Percentiles rank a stretch among this genome's conserved stretches.
These are phyloP conservation scores for Alternaria conjuncta DNA, from an alignment of 2,329 filamentous ascomycete genomes.

Conservation along the genomic window DNA sequence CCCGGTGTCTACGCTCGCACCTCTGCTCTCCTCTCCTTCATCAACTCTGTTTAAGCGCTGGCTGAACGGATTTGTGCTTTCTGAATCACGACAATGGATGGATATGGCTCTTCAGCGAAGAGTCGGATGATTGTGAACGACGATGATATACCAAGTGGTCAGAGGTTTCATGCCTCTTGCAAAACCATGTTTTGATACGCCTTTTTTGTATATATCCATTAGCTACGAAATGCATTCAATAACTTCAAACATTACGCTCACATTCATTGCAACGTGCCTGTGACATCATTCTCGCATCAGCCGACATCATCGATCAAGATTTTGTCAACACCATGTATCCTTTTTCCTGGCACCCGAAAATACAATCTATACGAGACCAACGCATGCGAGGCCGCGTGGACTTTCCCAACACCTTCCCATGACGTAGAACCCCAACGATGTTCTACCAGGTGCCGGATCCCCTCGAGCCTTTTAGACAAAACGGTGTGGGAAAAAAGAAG, in stretches of 20 bases:
- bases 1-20: conserved; percentile 38
- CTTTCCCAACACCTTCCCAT: background rate
- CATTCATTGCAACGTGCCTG: background rate
- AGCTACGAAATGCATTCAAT: background rate
- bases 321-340: background rate
- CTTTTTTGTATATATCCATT: background rate
- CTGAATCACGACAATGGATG: background rate
- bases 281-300: background rate
- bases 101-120: background rate
- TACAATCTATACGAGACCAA: background rate
- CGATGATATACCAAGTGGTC: background rate
- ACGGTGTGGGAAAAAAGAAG: background rate
- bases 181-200: background rate
- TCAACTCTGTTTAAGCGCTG: conserved; percentile 23
- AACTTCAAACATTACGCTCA: background rate
- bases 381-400: background rate
- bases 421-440: background rate
- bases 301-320: background rate
- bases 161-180: background rate
- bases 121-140: background rate
- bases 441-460: background rate
- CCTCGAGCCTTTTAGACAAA: background rate
- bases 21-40: conserved; percentile 23
- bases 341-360: background rate
- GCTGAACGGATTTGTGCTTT: background rate